Evolutionary conservation across 345 rosid species (phyloP), one percentile per base, ranked within the genome.

Genomic region (Arabidopsis arenosa): DNA sequence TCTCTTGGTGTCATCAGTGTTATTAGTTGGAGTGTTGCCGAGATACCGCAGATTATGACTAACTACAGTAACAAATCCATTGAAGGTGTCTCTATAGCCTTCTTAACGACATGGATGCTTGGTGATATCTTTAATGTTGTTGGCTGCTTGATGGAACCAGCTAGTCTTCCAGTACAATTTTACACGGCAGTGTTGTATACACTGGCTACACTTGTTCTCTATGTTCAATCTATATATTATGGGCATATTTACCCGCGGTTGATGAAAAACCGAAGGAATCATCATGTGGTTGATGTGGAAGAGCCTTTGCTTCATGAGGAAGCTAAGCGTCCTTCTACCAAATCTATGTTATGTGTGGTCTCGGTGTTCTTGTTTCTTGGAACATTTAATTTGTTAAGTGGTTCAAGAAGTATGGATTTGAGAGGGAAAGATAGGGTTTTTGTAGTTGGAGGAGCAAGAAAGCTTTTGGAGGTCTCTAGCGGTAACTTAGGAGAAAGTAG

Each of bases 91-190:
- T 92, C 96, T 32, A 14, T 92, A 63, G 82, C 89, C 65, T 92
- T 92, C 84, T 77, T 92, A 83, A 62, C 80, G 4, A 90, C 96
- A 1, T 92, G 97, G 97, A 86, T 90, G 23, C 18, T 90, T 7
- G 97, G 97, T 92, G 97, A 90, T 83, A 70, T 92, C 73, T 90
- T 92, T 78, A 92, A 92, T 76, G 80, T 92, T 35, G 77, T 85
- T 33, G 96, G 97, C 11, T 90, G 97, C 73, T 39, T 90, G 70
- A 72, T 90, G 82, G 97, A 92, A 80, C 92, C 96, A 32, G 92
- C 93, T 58, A 90, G 93, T 6, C 97, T 92, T 75, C 92, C 92
- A 5, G 84, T 96, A 9, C 93, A 88, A 36, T 88, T 84, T 81
- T 88, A 90, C 76, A 86, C 81, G 83, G 97, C 96, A 63, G n/a